Evolutionary conservation across 2,329 filamentous ascomycete genomes (phyloP).

Genomic region (Pseudocercospora cruenta): DNA sequence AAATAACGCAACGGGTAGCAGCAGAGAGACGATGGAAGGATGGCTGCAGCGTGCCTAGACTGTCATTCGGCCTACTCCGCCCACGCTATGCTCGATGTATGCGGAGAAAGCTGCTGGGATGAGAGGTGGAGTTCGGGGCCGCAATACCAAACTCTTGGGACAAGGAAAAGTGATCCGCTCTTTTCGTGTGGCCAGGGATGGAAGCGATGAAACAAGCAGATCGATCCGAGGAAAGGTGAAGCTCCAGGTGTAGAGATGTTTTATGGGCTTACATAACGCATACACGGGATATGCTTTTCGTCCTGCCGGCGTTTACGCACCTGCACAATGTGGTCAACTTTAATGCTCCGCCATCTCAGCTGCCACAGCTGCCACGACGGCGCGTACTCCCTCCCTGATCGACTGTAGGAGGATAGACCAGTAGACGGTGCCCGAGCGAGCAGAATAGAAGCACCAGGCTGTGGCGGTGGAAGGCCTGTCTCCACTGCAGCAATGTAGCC

Average conservation of each 20-base stretch:
- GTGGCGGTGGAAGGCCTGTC: neutral
- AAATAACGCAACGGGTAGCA: neutral
- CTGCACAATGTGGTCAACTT: neutral
- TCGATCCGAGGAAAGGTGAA: neutral
- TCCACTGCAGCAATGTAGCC: neutral
- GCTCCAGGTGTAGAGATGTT: neutral
- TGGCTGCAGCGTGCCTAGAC: constrained; percentile 2
- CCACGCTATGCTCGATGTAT: neutral
- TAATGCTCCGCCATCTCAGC: neutral
- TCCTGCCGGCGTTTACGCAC: neutral
- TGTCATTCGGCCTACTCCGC: neutral
- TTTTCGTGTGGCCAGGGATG: neutral
- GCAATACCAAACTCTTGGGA: neutral
- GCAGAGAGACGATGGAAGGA: neutral
- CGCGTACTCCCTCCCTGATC: neutral
- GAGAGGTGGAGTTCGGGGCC: neutral
- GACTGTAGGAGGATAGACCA: neutral
- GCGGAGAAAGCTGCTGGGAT: constrained; percentile 3
- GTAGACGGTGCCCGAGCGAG: neutral
- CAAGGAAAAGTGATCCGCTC: neutral
- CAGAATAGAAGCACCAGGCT: neutral
- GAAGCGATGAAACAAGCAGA: neutral
- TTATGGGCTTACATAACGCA: neutral
- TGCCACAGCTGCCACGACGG: neutral
- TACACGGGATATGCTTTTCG: neutral